Percentiles rank a stretch among this genome's conserved stretches.
Evolutionary conservation across 306 rosid genomes (phyloP).

Genomic region (Quercus cerris): DNA sequence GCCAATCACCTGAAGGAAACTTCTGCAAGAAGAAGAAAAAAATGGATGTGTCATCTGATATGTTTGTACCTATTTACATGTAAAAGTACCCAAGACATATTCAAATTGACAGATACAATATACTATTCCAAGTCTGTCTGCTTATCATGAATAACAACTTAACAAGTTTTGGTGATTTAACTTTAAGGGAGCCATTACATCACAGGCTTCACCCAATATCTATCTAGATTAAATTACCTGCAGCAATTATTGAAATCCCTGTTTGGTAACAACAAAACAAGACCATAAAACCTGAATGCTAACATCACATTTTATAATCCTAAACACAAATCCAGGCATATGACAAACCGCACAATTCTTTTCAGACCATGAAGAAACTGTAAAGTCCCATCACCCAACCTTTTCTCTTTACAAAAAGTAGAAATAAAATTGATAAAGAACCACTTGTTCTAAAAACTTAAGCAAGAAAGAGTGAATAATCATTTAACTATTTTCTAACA

Average conservation of each 20-base stretch:
- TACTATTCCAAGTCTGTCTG: constrained; percentile 3
- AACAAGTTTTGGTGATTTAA: not conserved
- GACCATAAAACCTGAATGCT: not conserved
- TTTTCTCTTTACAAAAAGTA: not conserved
- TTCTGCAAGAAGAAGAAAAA: constrained; percentile 52
- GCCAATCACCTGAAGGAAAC: constrained; percentile 92
- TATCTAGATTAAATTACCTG: constrained; percentile 1
- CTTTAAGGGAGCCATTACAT: constrained; percentile 7
- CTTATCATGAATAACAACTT: constrained; percentile 15
- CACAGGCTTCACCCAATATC: constrained; percentile 14
- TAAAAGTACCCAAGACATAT: constrained; percentile 13
- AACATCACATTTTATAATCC: not conserved
- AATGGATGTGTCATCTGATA: constrained; percentile 13
- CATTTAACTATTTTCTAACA: no score
- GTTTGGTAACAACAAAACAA: constrained; percentile 3
- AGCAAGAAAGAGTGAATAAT: no score
- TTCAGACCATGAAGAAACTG: not conserved
- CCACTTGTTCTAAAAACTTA: no score
- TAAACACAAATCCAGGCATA: constrained; percentile 1
- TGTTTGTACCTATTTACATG: constrained; percentile 6
- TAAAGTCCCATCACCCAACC: not conserved
- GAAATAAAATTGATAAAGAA: not conserved
- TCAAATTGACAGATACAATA: constrained; percentile 6
- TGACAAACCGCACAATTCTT: not conserved
- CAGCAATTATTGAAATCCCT: constrained; percentile 4